A percentile compares a stretch with the other conserved stretches of the same genome.
Conservation (phyloP, 2,329 filamentous ascomycete genomes). For the Aschersonia sp. region DNA sequence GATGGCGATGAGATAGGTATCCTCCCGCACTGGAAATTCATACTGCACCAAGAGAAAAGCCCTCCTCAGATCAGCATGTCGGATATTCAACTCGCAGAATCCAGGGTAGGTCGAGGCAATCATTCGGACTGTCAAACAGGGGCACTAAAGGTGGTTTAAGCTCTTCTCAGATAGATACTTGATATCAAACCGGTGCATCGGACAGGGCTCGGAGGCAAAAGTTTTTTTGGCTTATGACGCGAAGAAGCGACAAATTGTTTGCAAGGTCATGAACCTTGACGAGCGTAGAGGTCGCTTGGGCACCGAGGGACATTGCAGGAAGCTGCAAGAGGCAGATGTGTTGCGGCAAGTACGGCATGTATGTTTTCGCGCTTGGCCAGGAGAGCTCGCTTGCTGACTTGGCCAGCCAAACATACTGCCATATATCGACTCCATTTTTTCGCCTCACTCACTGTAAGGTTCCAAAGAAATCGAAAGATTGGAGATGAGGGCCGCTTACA, state of each 20-base stretch:
- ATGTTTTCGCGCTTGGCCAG: conserved; percentile 8
- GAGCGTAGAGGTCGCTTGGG: conserved; percentile 11
- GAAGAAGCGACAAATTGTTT: conserved; percentile 47
- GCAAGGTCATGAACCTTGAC: conserved; percentile 47
- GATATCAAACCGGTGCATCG: conserved; percentile 20
- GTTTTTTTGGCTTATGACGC: conserved; percentile 29
- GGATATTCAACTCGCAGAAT: conserved; percentile 16
- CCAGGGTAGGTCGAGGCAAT: conserved; percentile 11
- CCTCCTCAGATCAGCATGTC: conserved; percentile 10
- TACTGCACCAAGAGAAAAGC: conserved; percentile 14
- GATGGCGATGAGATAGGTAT: conserved; percentile 34
- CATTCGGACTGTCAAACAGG: neutral
- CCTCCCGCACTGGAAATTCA: conserved; percentile 22
- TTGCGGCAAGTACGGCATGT: conserved; percentile 40
- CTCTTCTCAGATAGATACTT: conserved; percentile 18
- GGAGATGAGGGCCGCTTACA: conserved; percentile 1
- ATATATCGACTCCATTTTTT: conserved; percentile 35
- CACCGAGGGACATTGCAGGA: conserved; percentile 17
- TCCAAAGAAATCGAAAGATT: neutral
- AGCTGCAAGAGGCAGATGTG: conserved; percentile 35
- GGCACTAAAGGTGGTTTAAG: conserved; percentile 1
- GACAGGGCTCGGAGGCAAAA: conserved; percentile 20
- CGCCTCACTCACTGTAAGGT: conserved; percentile 29
- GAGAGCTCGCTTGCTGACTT: conserved; percentile 5
- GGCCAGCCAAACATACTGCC: conserved; percentile 37